A percentile compares a stretch with the other conserved stretches of the same genome.
Conservation (phyloP, 345 rosid species). For the Dovyalis caffra region DNA sequence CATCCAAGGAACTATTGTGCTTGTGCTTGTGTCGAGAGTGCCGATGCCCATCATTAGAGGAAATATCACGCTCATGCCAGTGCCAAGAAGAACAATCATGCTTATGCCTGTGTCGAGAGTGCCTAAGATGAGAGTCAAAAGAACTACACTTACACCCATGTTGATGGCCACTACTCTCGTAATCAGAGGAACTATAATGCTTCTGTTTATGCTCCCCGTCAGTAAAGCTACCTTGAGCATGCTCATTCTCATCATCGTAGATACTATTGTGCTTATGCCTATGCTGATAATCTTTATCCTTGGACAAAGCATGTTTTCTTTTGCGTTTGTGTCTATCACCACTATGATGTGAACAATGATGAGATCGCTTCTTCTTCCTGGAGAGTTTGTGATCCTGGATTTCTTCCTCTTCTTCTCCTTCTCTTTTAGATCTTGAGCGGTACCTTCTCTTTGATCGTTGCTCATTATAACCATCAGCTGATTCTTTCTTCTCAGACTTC, state of each 20-base stretch:
- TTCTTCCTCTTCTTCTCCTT: conserved; percentile 43
- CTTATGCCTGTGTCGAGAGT: conserved; percentile 19
- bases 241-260: conserved; percentile 34
- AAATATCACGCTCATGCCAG: neutral
- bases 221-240: neutral
- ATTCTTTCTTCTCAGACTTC: conserved; percentile 38
- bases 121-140: neutral
- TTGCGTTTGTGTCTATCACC: conserved; percentile 50
- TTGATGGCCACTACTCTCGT: conserved; percentile 31
- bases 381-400: conserved; percentile 42
- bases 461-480: conserved; percentile 46
- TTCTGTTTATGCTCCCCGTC: conserved; percentile 17
- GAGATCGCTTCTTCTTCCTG: conserved; percentile 41
- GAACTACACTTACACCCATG: neutral
- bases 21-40: conserved; percentile 16
- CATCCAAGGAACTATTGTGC: conserved; percentile 29
- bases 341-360: conserved; percentile 37
- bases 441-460: conserved; percentile 70
- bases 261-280: conserved; percentile 29
- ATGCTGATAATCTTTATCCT: conserved; percentile 39
- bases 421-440: conserved; percentile 51
- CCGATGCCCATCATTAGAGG: conserved; percentile 1
- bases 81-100: conserved; percentile 30
- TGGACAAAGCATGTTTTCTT: conserved; percentile 51
- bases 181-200: conserved; percentile 39